Evolutionary conservation across 352 stramenopile genomes (phyloP).

Genomic region (Albugo laibachii): DNA sequence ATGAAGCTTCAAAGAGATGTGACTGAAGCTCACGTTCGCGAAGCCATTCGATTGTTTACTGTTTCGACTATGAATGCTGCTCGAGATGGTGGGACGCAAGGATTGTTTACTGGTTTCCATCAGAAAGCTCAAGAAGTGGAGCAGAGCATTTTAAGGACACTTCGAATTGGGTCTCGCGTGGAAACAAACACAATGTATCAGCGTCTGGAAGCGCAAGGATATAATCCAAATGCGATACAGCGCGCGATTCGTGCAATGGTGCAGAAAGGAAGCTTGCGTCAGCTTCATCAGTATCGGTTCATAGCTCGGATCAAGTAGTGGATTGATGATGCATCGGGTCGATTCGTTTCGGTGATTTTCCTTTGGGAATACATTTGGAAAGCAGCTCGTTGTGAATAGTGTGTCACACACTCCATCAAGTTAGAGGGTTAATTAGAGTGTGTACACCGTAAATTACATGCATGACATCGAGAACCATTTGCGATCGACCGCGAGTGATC

Average conservation of each 20-base stretch:
- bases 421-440: too few species aligned
- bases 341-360: too few species aligned
- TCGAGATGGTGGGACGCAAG: constrained; percentile 74
- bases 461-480: too few species aligned
- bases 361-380: too few species aligned
- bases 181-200: constrained; percentile 66
- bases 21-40: constrained; percentile 81
- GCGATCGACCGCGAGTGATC: constrained; percentile 23
- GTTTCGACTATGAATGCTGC: constrained; percentile 97
- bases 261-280: constrained; percentile 54
- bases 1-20: constrained; percentile 87
- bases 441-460: too few species aligned
- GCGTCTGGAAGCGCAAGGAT: constrained; percentile 59
- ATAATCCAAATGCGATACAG: constrained; percentile 73
- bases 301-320: constrained; percentile 49
- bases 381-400: too few species aligned
- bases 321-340: too few species aligned
- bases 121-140: constrained; percentile 71
- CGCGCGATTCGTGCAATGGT: constrained; percentile 72
- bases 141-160: constrained; percentile 62
- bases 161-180: constrained; percentile 58
- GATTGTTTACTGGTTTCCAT: constrained; percentile 55
- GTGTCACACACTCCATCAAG: too few species aligned
- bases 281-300: constrained; percentile 79
- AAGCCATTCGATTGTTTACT: constrained; percentile 95